These are phyloP conservation scores for Venustampulla echinocandica DNA, from an alignment of 495 filamentous ascomycete species.

Conservation along the genomic window DNA sequence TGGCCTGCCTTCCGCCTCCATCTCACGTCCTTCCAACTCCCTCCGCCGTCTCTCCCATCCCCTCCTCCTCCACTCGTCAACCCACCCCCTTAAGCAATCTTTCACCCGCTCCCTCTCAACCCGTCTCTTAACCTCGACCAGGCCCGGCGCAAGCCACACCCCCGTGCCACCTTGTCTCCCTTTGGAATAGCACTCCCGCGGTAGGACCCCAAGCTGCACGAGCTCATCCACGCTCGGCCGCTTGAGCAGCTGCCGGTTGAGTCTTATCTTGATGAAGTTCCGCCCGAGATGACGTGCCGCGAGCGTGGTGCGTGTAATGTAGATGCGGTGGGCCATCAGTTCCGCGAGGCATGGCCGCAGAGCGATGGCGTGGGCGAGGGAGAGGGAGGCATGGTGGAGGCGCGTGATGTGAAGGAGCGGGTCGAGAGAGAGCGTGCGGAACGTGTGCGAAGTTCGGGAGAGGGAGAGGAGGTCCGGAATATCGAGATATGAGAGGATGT, in stretches of 20 bases:
- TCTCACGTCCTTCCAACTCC: not conserved
- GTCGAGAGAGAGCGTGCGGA: slow-evolving; percentile 43
- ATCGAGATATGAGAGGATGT: slow-evolving; percentile 47
- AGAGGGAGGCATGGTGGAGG: slow-evolving; percentile 38
- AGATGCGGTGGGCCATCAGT: slow-evolving; percentile 46
- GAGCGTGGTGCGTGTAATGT: slow-evolving; percentile 47
- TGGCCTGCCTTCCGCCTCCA: slow-evolving; percentile 2
- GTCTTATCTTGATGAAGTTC: slow-evolving; percentile 31
- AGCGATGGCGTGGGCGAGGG: slow-evolving; percentile 40
- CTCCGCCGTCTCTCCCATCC: slow-evolving; percentile 1
- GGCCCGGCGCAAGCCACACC: slow-evolving; percentile 14
- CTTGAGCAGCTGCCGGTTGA: slow-evolving; percentile 26
- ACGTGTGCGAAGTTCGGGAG: slow-evolving; percentile 47
- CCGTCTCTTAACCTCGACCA: slow-evolving; percentile 38
- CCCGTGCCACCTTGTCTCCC: slow-evolving; percentile 10
- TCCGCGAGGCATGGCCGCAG: slow-evolving; percentile 44
- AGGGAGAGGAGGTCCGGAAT: slow-evolving; percentile 47
- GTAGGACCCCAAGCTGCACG: slow-evolving; percentile 28
- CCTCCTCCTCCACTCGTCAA: slow-evolving; percentile 29
- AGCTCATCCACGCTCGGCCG: slow-evolving; percentile 24
- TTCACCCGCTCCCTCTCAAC: slow-evolving; percentile 49
- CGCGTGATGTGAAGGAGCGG: slow-evolving; percentile 48
- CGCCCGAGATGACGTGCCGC: slow-evolving; percentile 44
- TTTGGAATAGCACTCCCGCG: slow-evolving; percentile 22
- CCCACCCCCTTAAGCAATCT: slow-evolving; percentile 42